Evolutionary conservation across 2,329 filamentous ascomycete species (phyloP).

Genomic region (Furcasterigmium sp.): DNA sequence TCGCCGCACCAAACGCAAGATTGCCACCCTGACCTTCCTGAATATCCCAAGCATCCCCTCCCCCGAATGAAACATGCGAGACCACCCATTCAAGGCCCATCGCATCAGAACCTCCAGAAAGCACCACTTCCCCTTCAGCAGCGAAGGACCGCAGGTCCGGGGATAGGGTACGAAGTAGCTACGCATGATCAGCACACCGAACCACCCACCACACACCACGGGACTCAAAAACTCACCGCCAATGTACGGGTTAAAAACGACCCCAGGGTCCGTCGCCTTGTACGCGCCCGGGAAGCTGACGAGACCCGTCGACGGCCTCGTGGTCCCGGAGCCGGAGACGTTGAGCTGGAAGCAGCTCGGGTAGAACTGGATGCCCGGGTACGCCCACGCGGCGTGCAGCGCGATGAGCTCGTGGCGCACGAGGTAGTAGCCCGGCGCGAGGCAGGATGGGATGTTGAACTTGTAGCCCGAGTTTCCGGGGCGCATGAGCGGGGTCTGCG

Average conservation of each 20-base stretch:
- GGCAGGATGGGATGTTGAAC: slow-evolving; percentile 49
- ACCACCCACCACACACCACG: slow-evolving; percentile 13
- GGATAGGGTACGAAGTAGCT: slow-evolving; percentile 33
- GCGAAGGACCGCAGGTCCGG: slow-evolving; percentile 40
- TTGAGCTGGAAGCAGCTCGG: slow-evolving; percentile 53
- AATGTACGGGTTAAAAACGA: slow-evolving; percentile 46
- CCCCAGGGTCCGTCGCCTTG: slow-evolving; percentile 41
- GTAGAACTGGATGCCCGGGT: slow-evolving; percentile 54
- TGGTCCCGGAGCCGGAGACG: slow-evolving; percentile 42
- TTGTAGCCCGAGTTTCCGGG: slow-evolving; percentile 33
- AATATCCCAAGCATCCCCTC: too few species aligned
- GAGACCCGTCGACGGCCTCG: slow-evolving; percentile 30
- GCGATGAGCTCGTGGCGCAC: slow-evolving; percentile 55
- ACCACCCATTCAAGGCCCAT: too few species aligned
- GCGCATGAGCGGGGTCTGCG: slow-evolving; percentile 34
- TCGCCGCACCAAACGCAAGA: too few species aligned
- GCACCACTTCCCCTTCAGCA: too few species aligned
- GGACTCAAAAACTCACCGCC: neutral
- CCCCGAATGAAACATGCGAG: too few species aligned
- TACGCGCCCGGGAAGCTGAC: slow-evolving; percentile 54
- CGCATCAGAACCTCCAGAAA: too few species aligned
- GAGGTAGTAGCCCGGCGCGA: slow-evolving; percentile 50
- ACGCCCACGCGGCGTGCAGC: slow-evolving; percentile 40
- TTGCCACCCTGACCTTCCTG: too few species aligned
- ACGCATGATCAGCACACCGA: slow-evolving; percentile 3